phyloP scores from a whole-genome alignment of 2,329 filamentous ascomycete species.

The Claviceps lovelessii region DNA sequence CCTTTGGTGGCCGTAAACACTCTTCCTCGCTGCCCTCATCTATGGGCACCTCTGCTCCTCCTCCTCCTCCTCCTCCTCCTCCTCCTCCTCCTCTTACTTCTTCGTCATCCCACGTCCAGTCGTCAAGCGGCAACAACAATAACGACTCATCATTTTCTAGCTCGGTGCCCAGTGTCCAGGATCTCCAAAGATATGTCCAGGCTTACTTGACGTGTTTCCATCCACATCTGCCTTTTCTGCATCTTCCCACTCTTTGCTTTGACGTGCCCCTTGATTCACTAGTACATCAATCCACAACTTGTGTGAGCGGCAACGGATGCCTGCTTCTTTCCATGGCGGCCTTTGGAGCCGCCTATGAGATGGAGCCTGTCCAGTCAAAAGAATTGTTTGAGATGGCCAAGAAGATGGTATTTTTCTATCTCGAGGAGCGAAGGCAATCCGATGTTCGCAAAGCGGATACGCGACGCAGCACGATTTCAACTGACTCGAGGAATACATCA shows the following conservation, averaged over 20 bases:
- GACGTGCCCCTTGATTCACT: conserved; percentile 54
- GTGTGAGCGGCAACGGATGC: conserved; percentile 69
- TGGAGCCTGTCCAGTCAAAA: conserved; percentile 63
- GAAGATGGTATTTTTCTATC: conserved; percentile 84
- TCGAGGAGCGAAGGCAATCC: conserved; percentile 79
- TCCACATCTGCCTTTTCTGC: conserved; percentile 86
- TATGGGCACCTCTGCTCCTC: conserved; percentile 25
- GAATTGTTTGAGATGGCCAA: conserved; percentile 87
- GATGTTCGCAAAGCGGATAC: conserved; percentile 56
- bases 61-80: no score
- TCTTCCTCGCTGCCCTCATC: conserved; percentile 33
- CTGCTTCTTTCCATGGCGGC: conserved; percentile 71
- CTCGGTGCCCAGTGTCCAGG: conserved; percentile 60
- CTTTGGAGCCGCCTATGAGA: conserved; percentile 72
- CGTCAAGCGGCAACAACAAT: conserved; percentile 25
- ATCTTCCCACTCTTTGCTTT: conserved; percentile 83
- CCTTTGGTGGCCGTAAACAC: conserved; percentile 48
- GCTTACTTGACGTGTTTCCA: conserved; percentile 89
- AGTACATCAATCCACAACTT: conserved; percentile 39
- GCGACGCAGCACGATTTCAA: conserved; percentile 34
- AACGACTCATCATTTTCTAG: conserved; percentile 26
- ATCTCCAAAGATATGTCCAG: conserved; percentile 79
- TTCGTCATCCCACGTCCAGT: conserved; percentile 30
- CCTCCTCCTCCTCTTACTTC: conserved; percentile 14
- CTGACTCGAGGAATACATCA: conserved; percentile 27